phyloP scores from a whole-genome alignment of 176 grass and related monocot species.

The sorghum (Sorghum bicolor) region Sorghum_bicolor_NCBIv3 NC_012875.2:58807001-58807500 shows the following conservation, averaged over 20 bases:
- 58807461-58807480: not conserved
- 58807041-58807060: not conserved
- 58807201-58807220: slow-evolving; percentile 35
- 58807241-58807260: not conserved
- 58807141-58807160: not conserved
- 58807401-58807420: not conserved
- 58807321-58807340: slow-evolving; percentile 38
- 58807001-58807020: slow-evolving; percentile 72
- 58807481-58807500: not conserved
- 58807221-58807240: slow-evolving; percentile 23
- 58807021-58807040: slow-evolving; percentile 60
- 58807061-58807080: slow-evolving; percentile 27
- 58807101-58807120: slow-evolving; percentile 11
- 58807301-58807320: not conserved
- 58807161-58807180: not conserved
- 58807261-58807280: too few relatives aligned
- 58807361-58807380: not conserved
- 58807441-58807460: not conserved
- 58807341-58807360: slow-evolving; percentile 20
- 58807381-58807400: not conserved
- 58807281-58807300: slow-evolving; percentile 28
- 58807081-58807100: slow-evolving; percentile 20
- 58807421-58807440: not conserved
- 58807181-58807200: not conserved
- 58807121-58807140: not conserved